Base-by-base conservation (phyloP, 2,329 filamentous ascomycete species). In the Teratosphaeria gauchensis region DNA sequence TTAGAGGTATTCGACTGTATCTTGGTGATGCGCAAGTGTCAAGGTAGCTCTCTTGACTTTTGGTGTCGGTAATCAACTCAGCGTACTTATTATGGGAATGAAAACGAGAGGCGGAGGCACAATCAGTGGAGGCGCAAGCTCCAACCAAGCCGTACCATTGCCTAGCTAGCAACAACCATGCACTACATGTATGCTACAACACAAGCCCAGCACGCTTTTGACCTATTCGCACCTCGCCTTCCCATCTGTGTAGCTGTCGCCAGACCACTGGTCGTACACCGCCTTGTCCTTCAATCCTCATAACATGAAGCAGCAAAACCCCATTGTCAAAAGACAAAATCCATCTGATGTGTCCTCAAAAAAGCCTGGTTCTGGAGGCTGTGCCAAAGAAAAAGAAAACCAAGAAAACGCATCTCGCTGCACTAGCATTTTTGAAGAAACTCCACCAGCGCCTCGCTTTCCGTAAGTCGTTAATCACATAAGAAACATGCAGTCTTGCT, bases 381-480 rank as follows among this genome's bases (percentile, higher is more conserved):
- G 42, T 11, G 19, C n/a, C 6, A 21, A 48, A 48, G 35, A 16
- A 28, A 28, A 28, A 28, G 24, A 4, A 28, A 28, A 28, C 2
- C 24, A 28, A 28, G 24, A 28, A 28, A 19, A n/a, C 42, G 8
- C 16, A 6, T 19, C 9, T 48, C 16, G n/a, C 42, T 19, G n/a
- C 42, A 48, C 42, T 48, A 3, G 42, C 42, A 48, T 48, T 8
- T 46, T 21, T 21, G 7, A 53, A 28, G 28, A 59, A 63, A 65
- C 64, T 60, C 67, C 67, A 54, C 67, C 66, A 69, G 66, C 66
- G 61, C 66, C 66, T 62, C 64, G 66, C 66, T 69, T 56, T 58
- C 46, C 61, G 59, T 53, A 61, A 53, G 24, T 33, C 51, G 54
- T 59, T 24, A 58, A 56, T 52, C 59, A 57, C 56, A 55, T 33